These are phyloP conservation scores for Collybia sordida DNA, from an alignment of 768 basidiomycete species.

Conservation along the genomic window DNA sequence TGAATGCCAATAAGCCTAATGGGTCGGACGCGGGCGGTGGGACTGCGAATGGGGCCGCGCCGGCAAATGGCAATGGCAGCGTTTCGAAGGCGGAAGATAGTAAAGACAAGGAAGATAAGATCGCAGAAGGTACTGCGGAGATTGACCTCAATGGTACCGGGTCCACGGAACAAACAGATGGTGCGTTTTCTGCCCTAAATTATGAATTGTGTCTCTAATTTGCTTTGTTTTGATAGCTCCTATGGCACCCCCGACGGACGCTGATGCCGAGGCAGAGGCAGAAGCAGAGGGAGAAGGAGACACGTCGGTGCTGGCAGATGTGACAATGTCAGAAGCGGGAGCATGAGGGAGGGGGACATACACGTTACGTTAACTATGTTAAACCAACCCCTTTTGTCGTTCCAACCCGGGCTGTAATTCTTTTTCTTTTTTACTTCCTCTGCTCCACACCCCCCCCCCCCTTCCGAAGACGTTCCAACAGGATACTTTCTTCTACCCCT, in stretches of 20 bases:
- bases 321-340: constrained; percentile 42
- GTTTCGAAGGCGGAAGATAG: not conserved
- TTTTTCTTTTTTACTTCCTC: too few relatives aligned
- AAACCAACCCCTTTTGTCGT: too few relatives aligned
- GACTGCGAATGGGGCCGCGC: constrained; percentile 5
- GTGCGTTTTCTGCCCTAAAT: not conserved
- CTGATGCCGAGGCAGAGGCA: constrained; percentile 12
- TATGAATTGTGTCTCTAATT: not conserved
- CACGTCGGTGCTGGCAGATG: constrained; percentile 28
- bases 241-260: constrained; percentile 1
- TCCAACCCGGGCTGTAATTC: too few relatives aligned
- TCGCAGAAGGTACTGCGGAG: not conserved
- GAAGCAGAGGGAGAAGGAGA: constrained; percentile 29
- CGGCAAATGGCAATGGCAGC: not conserved
- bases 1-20: constrained; percentile 19
- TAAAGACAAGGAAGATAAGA: not conserved
- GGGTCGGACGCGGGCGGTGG: constrained; percentile 13
- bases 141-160: not conserved
- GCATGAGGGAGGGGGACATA: not conserved
- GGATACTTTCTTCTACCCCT: too few relatives aligned
- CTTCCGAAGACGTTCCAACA: too few relatives aligned
- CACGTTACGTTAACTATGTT: too few relatives aligned
- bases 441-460: too few relatives aligned
- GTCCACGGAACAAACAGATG: not conserved
- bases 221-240: not conserved